Evolutionary conservation across 1,284 basidiomycete genomes (phyloP).

Genomic region (Rhodotorula mucilaginosa): DNA sequence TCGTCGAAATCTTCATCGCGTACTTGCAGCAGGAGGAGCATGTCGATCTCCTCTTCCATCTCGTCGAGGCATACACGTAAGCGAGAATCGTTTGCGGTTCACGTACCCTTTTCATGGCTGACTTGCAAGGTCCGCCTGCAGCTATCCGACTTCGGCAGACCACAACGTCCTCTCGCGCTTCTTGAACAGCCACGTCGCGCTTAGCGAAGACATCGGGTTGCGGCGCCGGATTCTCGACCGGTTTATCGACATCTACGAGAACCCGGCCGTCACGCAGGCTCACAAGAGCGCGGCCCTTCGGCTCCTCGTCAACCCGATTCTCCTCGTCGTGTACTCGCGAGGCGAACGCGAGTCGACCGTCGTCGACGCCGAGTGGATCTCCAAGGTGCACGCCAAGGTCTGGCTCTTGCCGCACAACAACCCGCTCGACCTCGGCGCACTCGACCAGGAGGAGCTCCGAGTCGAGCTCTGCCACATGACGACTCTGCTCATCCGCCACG

Average conservation of each 20-base stretch:
- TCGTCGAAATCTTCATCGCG: conserved; percentile 72
- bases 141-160: conserved; percentile 75
- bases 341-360: conserved; percentile 54
- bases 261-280: conserved; percentile 56
- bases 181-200: conserved; percentile 79
- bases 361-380: conserved; percentile 68
- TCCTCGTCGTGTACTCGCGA: conserved; percentile 72
- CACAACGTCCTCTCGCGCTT: conserved; percentile 78
- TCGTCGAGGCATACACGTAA: conserved; percentile 73
- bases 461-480: conserved; percentile 87
- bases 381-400: conserved; percentile 67
- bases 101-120: neutral
- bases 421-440: conserved; percentile 43
- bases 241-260: conserved; percentile 64
- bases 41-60: conserved; percentile 83
- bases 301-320: conserved; percentile 81
- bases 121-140: neutral
- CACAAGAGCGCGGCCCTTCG: conserved; percentile 86
- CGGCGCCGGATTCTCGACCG: conserved; percentile 78
- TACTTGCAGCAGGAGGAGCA: conserved; percentile 59
- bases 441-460: conserved; percentile 57
- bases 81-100: neutral
- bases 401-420: conserved; percentile 72
- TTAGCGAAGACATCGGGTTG: conserved; percentile 59
- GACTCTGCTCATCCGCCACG: conserved; percentile 82